Evolutionary conservation across 768 basidiomycete species (phyloP).

Genomic region (Hypholoma sublateritium): DNA sequence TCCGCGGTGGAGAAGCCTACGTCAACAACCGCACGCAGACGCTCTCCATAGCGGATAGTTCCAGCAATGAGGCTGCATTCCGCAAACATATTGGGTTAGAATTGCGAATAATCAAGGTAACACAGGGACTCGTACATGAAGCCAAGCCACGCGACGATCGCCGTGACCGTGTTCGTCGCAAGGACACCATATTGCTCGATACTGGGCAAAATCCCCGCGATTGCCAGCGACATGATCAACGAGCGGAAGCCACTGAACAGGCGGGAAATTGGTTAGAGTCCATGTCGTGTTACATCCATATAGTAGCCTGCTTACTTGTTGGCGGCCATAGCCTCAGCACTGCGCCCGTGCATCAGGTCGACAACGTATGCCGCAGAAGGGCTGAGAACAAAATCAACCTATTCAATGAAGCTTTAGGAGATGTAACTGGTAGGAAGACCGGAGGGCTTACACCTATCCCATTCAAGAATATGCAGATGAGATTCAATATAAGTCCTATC

Average conservation of each 20-base stretch:
- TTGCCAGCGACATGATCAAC: constrained; percentile 36
- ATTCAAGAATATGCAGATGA: constrained; percentile 58
- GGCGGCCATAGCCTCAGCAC: constrained; percentile 59
- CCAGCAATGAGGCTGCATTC: constrained; percentile 44
- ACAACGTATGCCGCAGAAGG: constrained; percentile 53
- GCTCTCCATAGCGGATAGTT: constrained; percentile 54
- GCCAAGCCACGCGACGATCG: constrained; percentile 45
- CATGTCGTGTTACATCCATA: background rate
- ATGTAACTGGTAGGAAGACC: background rate
- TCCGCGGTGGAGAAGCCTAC: constrained; percentile 48
- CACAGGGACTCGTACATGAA: constrained; percentile 42
- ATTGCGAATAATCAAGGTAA: background rate
- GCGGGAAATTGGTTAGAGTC: no score
- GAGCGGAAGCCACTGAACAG: constrained; percentile 42
- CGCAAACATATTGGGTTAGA: background rate
- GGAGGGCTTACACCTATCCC: constrained; percentile 52
- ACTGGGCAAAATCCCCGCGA: constrained; percentile 46
- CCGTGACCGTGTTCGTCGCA: constrained; percentile 43
- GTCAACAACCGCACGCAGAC: constrained; percentile 55
- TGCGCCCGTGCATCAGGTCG: constrained; percentile 54
- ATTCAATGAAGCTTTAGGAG: background rate
- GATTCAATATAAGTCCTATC: constrained; percentile 45
- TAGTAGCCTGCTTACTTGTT: constrained; percentile 35
- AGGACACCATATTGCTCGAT: constrained; percentile 52
- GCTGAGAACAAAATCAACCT: constrained; percentile 55